A percentile compares a stretch with the other conserved stretches of the same genome.
phyloP scores from a whole-genome alignment of 371 early-diverging fungal species.

The Mucor sp. region DNA sequence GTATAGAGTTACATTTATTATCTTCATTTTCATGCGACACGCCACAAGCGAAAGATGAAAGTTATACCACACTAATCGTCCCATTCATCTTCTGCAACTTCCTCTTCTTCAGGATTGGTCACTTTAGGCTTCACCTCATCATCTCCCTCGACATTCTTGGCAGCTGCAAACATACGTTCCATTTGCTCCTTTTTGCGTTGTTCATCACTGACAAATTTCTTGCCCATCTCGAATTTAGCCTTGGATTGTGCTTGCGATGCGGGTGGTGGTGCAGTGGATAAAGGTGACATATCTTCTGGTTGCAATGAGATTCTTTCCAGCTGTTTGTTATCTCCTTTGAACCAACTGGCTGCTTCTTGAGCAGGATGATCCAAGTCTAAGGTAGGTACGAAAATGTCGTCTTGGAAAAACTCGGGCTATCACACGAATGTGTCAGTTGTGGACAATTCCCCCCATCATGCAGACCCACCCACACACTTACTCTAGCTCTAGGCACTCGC shows the following conservation, averaged over 20 bases:
- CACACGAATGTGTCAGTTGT: no score
- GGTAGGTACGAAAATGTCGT: constrained; percentile 80
- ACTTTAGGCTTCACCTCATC: constrained; percentile 40
- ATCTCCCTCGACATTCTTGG: constrained; percentile 45
- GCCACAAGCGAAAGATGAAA: not conserved
- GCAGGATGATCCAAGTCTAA: constrained; percentile 54
- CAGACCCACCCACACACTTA: constrained; percentile 16
- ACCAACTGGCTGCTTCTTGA: constrained; percentile 61
- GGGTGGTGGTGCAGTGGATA: constrained; percentile 53
- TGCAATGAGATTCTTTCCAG: constrained; percentile 46
- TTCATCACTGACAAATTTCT: constrained; percentile 36
- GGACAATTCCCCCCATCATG: no score
- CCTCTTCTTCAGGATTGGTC: constrained; percentile 21
- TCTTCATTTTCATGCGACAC: not conserved
- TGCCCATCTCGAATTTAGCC: constrained; percentile 47
- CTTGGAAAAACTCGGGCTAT: constrained; percentile 85
- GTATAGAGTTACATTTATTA: no score
- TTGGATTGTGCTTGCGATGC: constrained; percentile 35
- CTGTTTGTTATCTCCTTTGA: constrained; percentile 37
- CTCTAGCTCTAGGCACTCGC: constrained; percentile 72
- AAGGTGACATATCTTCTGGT: constrained; percentile 63
- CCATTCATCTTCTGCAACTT: constrained; percentile 34
- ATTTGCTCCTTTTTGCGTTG: constrained; percentile 52
- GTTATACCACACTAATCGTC: constrained; percentile 19
- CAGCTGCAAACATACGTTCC: constrained; percentile 59